Evolutionary conservation across 441 rosid species (phyloP).

Genomic region (Capsella rubella): DNA sequence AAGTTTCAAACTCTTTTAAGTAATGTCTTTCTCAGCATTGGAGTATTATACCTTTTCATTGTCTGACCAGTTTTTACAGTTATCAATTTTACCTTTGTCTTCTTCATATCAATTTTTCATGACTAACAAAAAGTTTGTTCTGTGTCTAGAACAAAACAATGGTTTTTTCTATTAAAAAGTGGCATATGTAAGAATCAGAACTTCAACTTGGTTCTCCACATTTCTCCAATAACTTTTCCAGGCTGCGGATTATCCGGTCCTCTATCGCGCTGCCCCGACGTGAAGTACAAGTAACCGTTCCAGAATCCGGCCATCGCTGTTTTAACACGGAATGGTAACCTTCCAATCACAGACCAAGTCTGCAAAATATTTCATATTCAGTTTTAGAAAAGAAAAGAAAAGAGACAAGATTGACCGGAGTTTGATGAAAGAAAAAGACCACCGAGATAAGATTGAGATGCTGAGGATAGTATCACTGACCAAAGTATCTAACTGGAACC

Average conservation of each 20-base stretch:
- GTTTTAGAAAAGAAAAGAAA: slow-evolving; percentile 1
- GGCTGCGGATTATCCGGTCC: slow-evolving; percentile 89
- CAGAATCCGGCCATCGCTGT: slow-evolving; percentile 75
- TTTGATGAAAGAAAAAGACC: too few species aligned
- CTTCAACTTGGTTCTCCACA: slow-evolving; percentile 87
- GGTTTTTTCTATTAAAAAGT: background rate
- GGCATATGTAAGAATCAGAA: slow-evolving; percentile 33
- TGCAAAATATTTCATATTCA: slow-evolving; percentile 40
- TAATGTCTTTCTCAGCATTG: too few species aligned
- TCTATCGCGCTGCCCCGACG: slow-evolving; percentile 93
- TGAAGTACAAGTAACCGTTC: slow-evolving; percentile 87
- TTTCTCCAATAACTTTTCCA: slow-evolving; percentile 73
- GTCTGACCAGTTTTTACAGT: too few species aligned
- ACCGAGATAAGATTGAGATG: background rate
- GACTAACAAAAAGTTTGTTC: background rate
- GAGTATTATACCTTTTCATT: too few species aligned
- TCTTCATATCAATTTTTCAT: too few species aligned
- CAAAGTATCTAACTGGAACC: slow-evolving; percentile 66
- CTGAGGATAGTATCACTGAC: slow-evolving; percentile 43
- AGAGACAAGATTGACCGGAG: background rate
- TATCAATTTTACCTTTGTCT: too few species aligned
- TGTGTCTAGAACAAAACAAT: background rate
- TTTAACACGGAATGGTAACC: slow-evolving; percentile 83
- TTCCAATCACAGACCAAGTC: slow-evolving; percentile 88
- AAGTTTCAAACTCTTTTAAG: too few species aligned